phyloP scores from a whole-genome alignment of 352 stramenopile species.

The Phytophthora boehmeriae region DNA sequence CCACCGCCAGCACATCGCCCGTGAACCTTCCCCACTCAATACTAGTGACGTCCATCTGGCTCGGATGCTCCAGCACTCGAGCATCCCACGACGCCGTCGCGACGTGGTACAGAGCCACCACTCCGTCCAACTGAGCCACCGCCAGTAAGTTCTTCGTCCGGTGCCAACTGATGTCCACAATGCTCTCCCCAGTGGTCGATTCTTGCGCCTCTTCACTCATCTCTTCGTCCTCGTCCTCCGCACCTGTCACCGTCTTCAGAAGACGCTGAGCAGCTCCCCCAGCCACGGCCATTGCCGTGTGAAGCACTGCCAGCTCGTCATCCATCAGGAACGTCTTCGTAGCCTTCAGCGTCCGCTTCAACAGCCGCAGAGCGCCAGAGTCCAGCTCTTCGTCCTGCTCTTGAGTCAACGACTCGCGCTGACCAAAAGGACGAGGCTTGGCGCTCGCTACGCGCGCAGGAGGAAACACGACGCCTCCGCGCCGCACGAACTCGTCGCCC shows the following conservation, averaged over 20 bases:
- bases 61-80: constrained; percentile 64
- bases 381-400: constrained; percentile 48
- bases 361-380: constrained; percentile 46
- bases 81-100: constrained; percentile 59
- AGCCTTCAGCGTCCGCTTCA: constrained; percentile 33
- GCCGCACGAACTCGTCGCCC: constrained; percentile 69
- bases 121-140: constrained; percentile 68
- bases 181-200: constrained; percentile 40
- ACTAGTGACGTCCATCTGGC: constrained; percentile 59
- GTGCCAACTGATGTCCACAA: constrained; percentile 69
- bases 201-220: constrained; percentile 2
- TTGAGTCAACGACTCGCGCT: constrained; percentile 62
- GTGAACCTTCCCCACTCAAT: constrained; percentile 72
- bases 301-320: constrained; percentile 64
- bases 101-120: constrained; percentile 73
- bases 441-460: constrained; percentile 54
- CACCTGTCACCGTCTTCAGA: constrained; percentile 30
- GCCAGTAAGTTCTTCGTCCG: constrained; percentile 60
- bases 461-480: constrained; percentile 59
- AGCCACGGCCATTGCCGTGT: constrained; percentile 32
- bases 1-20: constrained; percentile 64
- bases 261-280: constrained; percentile 22
- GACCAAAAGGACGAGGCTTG: constrained; percentile 64
- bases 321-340: constrained; percentile 58
- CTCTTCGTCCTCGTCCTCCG: constrained; percentile 30